A percentile compares a stretch with the other conserved stretches of the same genome.
Conservation (phyloP, 148 eudicot species). For the Silene conica region DNA sequence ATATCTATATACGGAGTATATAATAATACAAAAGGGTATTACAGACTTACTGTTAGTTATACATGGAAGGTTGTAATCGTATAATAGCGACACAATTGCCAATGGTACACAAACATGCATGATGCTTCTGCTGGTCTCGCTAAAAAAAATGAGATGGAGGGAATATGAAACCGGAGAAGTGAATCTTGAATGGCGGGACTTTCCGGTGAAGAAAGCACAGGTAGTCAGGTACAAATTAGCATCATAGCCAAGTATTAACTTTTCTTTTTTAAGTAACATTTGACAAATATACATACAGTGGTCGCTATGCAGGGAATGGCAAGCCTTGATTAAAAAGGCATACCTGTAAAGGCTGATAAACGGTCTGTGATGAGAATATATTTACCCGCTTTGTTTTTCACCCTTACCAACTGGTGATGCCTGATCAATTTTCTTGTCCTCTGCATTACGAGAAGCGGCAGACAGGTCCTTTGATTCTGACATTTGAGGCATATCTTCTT, state of each 20-base stretch:
- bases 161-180: too few relatives aligned
- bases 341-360: conserved; percentile 11
- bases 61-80: too few relatives aligned
- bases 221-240: too few relatives aligned
- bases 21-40: too few relatives aligned
- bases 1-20: too few relatives aligned
- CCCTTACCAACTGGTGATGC: conserved; percentile 18
- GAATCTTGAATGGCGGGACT: too few relatives aligned
- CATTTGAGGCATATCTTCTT: conserved; percentile 47
- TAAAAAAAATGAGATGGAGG: too few relatives aligned
- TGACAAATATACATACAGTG: background rate
- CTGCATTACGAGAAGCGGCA: conserved; percentile 14
- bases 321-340: background rate
- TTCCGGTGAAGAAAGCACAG: too few relatives aligned
- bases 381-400: conserved; percentile 23
- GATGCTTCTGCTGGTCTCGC: too few relatives aligned
- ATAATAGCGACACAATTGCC: too few relatives aligned
- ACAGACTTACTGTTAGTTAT: too few relatives aligned
- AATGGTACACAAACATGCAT: too few relatives aligned
- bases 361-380: background rate
- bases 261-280: background rate
- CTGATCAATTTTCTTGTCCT: conserved; percentile 31
- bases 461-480: conserved; percentile 44
- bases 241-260: background rate
- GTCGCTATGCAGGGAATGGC: background rate